Percentiles rank a stretch among this genome's conserved stretches.
These are phyloP conservation scores for Phtheirospermum japonicum DNA, from an alignment of 257 asterid species.

Conservation along the genomic window DNA sequence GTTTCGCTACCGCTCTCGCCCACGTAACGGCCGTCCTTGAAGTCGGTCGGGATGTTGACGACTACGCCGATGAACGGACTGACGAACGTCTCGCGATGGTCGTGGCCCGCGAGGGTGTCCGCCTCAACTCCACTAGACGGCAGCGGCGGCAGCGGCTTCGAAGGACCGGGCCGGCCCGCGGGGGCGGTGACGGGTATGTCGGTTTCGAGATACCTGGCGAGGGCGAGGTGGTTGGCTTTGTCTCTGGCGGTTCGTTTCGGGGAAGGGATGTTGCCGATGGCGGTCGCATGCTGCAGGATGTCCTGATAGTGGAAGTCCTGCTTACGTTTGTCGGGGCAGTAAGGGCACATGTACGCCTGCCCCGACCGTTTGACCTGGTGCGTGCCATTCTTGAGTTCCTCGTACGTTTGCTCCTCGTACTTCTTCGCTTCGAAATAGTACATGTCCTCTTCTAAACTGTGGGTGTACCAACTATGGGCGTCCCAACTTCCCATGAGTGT, in stretches of 20 bases:
- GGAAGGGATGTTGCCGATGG: constrained; percentile 11
- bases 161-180: constrained; percentile 8
- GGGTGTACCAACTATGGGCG: constrained; percentile 32
- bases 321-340: constrained; percentile 20
- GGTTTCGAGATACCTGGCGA: constrained; percentile 19
- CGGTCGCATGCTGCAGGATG: constrained; percentile 29
- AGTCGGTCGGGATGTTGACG: constrained; percentile 52
- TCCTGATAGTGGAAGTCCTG: constrained; percentile 24
- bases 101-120: constrained; percentile 6
- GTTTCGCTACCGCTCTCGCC: constrained; percentile 66
- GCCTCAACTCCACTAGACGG: constrained; percentile 1
- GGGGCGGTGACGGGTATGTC: constrained; percentile 6
- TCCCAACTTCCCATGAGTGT: constrained; percentile 31
- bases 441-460: constrained; percentile 27
- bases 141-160: background rate
- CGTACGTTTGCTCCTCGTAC: constrained; percentile 26
- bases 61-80: constrained; percentile 78
- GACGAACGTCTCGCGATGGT: constrained; percentile 50
- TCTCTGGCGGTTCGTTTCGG: constrained; percentile 20
- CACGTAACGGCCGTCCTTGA: constrained; percentile 56
- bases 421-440: constrained; percentile 31
- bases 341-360: constrained; percentile 29
- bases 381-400: constrained; percentile 32
- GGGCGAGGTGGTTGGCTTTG: constrained; percentile 24
- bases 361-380: constrained; percentile 25